A percentile compares a stretch with the other conserved stretches of the same genome.
These are phyloP conservation scores for Neonothopanus nambi DNA, from an alignment of 1,284 basidiomycete genomes.

Conservation along the genomic window DNA sequence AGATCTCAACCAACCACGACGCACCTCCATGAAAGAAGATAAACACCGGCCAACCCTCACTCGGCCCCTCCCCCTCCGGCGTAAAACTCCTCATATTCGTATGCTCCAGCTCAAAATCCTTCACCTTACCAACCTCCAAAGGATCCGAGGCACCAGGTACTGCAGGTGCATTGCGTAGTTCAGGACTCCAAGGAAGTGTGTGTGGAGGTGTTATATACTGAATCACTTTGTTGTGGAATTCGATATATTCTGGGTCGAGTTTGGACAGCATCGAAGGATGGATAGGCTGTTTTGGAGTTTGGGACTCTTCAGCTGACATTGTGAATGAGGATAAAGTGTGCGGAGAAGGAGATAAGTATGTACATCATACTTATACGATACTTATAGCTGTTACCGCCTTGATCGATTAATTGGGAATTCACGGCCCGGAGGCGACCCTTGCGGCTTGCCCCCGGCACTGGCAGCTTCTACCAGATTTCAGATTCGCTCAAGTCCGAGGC, in stretches of 20 bases:
- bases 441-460: no score
- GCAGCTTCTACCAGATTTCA: no score
- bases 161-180: constrained; percentile 49
- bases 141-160: constrained; percentile 57
- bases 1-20: constrained; percentile 12
- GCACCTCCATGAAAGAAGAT: constrained; percentile 48
- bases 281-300: constrained; percentile 66
- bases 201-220: constrained; percentile 49
- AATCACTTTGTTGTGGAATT: constrained; percentile 56
- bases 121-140: constrained; percentile 50
- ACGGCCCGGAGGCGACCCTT: no score
- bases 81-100: constrained; percentile 46
- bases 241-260: constrained; percentile 64
- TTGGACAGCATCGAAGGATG: constrained; percentile 55
- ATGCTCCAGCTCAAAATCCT: constrained; percentile 33
- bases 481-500: no score
- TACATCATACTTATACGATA: no score
- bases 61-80: constrained; percentile 49
- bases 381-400: no score
- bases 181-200: constrained; percentile 58
- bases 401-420: no score
- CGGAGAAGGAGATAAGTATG: neutral
- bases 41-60: constrained; percentile 46
- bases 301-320: constrained; percentile 92
- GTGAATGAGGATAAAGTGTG: constrained; percentile 55